phyloP scores from a whole-genome alignment of 495 filamentous ascomycete species.

The Talaromyces thailandensis region DNA sequence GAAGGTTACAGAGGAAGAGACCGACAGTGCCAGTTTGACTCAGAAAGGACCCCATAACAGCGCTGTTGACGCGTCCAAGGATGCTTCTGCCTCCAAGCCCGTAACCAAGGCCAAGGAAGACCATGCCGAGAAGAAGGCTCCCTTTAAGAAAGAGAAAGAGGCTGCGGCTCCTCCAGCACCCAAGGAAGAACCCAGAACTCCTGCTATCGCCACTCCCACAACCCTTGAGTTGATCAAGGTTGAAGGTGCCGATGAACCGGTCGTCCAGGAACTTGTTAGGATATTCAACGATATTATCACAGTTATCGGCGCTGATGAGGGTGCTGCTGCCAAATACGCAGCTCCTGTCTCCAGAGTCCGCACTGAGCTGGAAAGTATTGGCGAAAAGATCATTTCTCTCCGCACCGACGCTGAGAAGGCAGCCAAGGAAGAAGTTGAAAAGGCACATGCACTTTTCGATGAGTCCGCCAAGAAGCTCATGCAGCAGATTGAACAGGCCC shows the following conservation, averaged over 20 bases:
- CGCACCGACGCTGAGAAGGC: conserved; percentile 56
- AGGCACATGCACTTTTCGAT: conserved; percentile 69
- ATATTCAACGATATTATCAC: conserved; percentile 93
- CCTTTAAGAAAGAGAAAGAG: conserved; percentile 17
- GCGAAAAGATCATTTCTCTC: conserved; percentile 60
- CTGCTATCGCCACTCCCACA: conserved; percentile 37
- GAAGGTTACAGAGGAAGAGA: conserved; percentile 56
- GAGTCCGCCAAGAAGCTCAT: conserved; percentile 70
- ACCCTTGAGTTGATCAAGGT: conserved; percentile 69
- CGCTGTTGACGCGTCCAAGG: conserved; percentile 21
- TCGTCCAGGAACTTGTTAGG: conserved; percentile 89
- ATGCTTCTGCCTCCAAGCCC: conserved; percentile 21
- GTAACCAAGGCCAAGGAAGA: conserved; percentile 36
- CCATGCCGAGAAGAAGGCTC: conserved; percentile 19
- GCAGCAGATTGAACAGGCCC: conserved; percentile 57
- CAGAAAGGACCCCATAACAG: conserved; percentile 41
- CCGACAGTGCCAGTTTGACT: conserved; percentile 31
- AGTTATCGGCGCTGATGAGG: conserved; percentile 74
- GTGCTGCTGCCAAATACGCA: conserved; percentile 60
- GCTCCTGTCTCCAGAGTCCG: conserved; percentile 74
- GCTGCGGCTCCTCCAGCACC: conserved; percentile 14
- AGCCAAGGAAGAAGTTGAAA: conserved; percentile 66
- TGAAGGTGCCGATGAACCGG: conserved; percentile 64
- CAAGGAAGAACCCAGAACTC: conserved; percentile 18
- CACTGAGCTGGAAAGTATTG: conserved; percentile 67